Conservation (phyloP, 352 stramenopile species). For the Globisporangium iwayamae region DNA sequence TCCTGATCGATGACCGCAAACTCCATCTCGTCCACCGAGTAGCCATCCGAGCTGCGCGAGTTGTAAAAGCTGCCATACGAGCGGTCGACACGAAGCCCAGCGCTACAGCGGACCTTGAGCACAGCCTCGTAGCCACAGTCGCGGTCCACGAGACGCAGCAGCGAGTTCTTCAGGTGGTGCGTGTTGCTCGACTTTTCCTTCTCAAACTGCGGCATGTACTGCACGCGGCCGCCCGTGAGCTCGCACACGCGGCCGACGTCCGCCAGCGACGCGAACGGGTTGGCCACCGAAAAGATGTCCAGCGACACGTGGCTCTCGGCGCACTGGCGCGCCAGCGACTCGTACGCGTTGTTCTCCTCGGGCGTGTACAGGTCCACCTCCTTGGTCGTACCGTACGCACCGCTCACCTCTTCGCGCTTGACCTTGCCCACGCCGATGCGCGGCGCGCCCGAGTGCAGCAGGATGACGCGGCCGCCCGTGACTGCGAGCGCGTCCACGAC, state of each 20-base stretch:
- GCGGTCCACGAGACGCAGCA: slow-evolving; percentile 69
- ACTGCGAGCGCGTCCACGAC: slow-evolving; percentile 66
- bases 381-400: slow-evolving; percentile 79
- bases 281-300: slow-evolving; percentile 83
- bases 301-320: slow-evolving; percentile 80
- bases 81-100: slow-evolving; percentile 81
- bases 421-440: slow-evolving; percentile 72
- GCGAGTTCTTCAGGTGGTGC: slow-evolving; percentile 69
- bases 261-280: slow-evolving; percentile 77
- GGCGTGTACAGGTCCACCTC: slow-evolving; percentile 84
- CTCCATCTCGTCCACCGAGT: slow-evolving; percentile 84
- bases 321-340: slow-evolving; percentile 57
- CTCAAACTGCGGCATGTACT: slow-evolving; percentile 86
- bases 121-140: slow-evolving; percentile 85
- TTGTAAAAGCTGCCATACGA: slow-evolving; percentile 84
- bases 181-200: slow-evolving; percentile 81
- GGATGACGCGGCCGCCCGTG: slow-evolving; percentile 58
- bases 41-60: slow-evolving; percentile 45
- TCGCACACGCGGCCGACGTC: slow-evolving; percentile 80
- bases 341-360: slow-evolving; percentile 64
- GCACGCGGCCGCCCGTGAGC: slow-evolving; percentile 80
- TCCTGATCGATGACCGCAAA: slow-evolving; percentile 86
- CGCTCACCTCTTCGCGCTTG: slow-evolving; percentile 77
- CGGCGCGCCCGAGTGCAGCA: slow-evolving; percentile 76
- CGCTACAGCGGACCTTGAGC: slow-evolving; percentile 85